These are phyloP conservation scores for Strigomonas culicis DNA, from an alignment of 208 protist genomes.

Conservation along the genomic window DNA sequence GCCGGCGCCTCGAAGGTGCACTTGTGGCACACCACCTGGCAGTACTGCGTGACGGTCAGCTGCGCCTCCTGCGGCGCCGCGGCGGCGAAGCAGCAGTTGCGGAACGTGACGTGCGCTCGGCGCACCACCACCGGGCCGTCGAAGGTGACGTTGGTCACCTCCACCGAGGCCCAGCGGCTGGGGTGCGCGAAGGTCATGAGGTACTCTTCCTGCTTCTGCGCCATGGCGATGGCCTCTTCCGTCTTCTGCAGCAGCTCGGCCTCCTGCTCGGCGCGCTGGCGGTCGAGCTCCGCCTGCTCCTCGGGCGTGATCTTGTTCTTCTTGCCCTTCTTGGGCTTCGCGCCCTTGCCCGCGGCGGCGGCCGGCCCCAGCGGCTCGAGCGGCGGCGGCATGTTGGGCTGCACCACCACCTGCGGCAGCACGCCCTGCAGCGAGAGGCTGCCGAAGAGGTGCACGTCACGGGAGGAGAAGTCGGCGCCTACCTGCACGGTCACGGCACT, in stretches of 20 bases:
- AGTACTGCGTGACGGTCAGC: slow-evolving; percentile 78
- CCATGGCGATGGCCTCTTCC: slow-evolving; percentile 52
- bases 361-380: slow-evolving; percentile 21
- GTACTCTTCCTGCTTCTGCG: slow-evolving; percentile 62
- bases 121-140: slow-evolving; percentile 58
- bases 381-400: slow-evolving; percentile 46
- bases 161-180: slow-evolving; percentile 62
- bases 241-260: slow-evolving; percentile 54
- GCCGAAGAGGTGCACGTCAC: slow-evolving; percentile 45
- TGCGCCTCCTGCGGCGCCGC: slow-evolving; percentile 29
- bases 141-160: slow-evolving; percentile 73
- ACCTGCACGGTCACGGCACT: slow-evolving; percentile 17
- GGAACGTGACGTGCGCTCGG: slow-evolving; percentile 75
- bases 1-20: slow-evolving; percentile 72
- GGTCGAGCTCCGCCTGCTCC: slow-evolving; percentile 63
- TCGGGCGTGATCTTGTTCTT: slow-evolving; percentile 60
- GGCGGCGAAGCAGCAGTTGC: slow-evolving; percentile 67
- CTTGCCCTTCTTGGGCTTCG: slow-evolving; percentile 20
- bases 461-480: slow-evolving; percentile 37
- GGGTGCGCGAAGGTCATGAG: slow-evolving; percentile 86
- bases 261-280: slow-evolving; percentile 49
- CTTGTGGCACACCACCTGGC: slow-evolving; percentile 54
- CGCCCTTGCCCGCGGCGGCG: slow-evolving; percentile 17
- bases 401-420: slow-evolving; percentile 63
- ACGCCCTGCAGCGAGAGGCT: slow-evolving; percentile 50